Evolutionary conservation across 805 yeast genomes (phyloP).

Genomic region (Pichia nakasei): DNA sequence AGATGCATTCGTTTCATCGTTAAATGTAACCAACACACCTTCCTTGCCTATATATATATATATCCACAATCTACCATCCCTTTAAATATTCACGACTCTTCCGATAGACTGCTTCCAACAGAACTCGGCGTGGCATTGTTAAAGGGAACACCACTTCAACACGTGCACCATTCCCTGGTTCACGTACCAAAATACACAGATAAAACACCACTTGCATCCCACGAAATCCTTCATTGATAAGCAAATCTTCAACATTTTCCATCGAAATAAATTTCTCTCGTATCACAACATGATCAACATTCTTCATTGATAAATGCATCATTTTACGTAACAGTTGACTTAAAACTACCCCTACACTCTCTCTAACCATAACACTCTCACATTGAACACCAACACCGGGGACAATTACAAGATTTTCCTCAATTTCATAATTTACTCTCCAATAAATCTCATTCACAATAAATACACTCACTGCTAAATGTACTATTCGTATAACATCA

Average conservation of each 20-base stretch:
- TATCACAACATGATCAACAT: conserved; percentile 1
- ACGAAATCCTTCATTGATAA: conserved; percentile 68
- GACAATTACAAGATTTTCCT: conserved; percentile 37
- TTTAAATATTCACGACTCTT: conserved; percentile 6
- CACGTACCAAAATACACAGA: conserved; percentile 50
- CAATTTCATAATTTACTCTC: conserved; percentile 27
- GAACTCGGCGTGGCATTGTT: conserved; percentile 23
- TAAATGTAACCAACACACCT: too few species aligned
- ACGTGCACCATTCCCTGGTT: conserved; percentile 18
- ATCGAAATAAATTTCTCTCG: conserved; percentile 43
- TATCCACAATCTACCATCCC: too few species aligned
- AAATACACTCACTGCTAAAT: conserved; percentile 12
- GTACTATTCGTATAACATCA: conserved; percentile 5
- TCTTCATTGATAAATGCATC: not conserved
- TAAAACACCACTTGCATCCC: conserved; percentile 61
- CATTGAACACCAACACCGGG: conserved; percentile 41
- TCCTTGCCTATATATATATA: too few species aligned
- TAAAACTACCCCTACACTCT: conserved; percentile 6
- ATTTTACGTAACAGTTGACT: not conserved
- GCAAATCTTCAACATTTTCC: conserved; percentile 49
- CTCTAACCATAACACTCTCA: conserved; percentile 27
- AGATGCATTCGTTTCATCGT: too few species aligned
- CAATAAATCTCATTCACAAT: conserved; percentile 17
- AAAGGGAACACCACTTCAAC: conserved; percentile 23
- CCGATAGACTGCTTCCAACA: conserved; percentile 23